These are phyloP conservation scores for Aspergillus leporis DNA, from an alignment of 495 filamentous ascomycete genomes.

Conservation along the genomic window DNA sequence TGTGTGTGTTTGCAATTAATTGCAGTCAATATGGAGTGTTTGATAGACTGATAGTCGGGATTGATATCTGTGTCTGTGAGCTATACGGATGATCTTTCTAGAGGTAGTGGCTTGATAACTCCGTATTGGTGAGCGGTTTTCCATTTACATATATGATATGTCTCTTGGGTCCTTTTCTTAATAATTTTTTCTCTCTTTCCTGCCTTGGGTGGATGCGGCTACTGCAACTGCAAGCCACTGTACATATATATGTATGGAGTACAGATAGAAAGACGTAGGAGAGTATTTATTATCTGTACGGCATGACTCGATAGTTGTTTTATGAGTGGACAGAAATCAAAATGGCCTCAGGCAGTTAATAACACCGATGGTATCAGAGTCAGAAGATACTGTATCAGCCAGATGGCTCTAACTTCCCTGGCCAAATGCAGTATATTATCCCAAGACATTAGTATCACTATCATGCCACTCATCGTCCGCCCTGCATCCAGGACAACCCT, in stretches of 20 bases:
- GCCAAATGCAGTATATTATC: not conserved
- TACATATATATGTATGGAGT: not conserved
- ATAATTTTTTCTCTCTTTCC: not conserved
- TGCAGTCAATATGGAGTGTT: not conserved
- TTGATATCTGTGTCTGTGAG: not conserved
- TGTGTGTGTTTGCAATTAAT: not conserved
- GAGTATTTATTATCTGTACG: not conserved
- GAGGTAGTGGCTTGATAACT: not conserved
- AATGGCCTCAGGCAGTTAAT: not conserved
- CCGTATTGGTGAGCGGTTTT: not conserved
- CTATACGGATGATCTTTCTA: not conserved
- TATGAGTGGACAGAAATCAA: too few relatives aligned
- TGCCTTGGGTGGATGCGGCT: not conserved
- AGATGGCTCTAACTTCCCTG: not conserved
- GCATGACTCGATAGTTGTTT: not conserved
- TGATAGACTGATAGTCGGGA: not conserved
- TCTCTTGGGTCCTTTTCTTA: not conserved
- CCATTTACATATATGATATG: not conserved
- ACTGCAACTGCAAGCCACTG: constrained; percentile 2
- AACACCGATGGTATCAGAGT: not conserved
- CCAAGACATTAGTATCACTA: not conserved
- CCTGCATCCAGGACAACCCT: not conserved
- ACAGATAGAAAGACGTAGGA: not conserved
- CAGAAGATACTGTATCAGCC: not conserved
- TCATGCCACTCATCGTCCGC: not conserved